Evolutionary conservation across 352 stramenopile species (phyloP), one percentile per base, ranked within the genome.

Genomic region (Phytopythium ostracodes): DNA sequence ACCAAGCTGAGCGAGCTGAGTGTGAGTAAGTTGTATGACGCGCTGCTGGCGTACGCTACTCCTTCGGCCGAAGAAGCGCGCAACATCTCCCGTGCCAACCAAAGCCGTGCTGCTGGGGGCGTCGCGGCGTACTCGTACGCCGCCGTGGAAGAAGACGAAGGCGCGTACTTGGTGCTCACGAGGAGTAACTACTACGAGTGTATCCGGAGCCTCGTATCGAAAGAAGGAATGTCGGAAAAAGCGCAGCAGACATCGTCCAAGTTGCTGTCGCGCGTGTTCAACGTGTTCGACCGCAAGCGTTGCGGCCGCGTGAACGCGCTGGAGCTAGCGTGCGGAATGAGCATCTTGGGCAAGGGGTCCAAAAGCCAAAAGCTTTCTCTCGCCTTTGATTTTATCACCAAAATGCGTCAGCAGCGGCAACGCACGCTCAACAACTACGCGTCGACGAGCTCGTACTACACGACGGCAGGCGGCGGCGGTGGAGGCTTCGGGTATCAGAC

Each of bases 301-400:
- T 82, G 76, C 44, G 86, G 86, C 35, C 84, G 84, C 42, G 87
- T 94, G 38, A 93, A 94, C 57, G 87, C 82, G 0, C 63, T 96
- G 4, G 87, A 96, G 55, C 71, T 96, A n/a, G 87, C 83, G 15
- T 96, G 87, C 52, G 87, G 87, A 4, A 67, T 96, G 60, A 94
- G 83, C 58, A 94, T 96, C 53, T 53, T 96, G 18, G 87, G 87
- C 11, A 85, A 86, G 65, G 87, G 87, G 9, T 90, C 84, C 2
- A 96, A 96, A 58, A 92, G 81, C 49, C 87, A 94, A 56, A 96
- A 96, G 64, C 70, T 96, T 11, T 85, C 83, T 11, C 75, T 90
- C 47, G 85, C 86, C 7, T 96, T 96, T 49, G 87, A 96, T 12
- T 92, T 96, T 43, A 90, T 96, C 66, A 87, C 81, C 12, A 91